These are phyloP conservation scores for Postia placenta DNA, from an alignment of 768 basidiomycete species.

Conservation along the genomic window DNA sequence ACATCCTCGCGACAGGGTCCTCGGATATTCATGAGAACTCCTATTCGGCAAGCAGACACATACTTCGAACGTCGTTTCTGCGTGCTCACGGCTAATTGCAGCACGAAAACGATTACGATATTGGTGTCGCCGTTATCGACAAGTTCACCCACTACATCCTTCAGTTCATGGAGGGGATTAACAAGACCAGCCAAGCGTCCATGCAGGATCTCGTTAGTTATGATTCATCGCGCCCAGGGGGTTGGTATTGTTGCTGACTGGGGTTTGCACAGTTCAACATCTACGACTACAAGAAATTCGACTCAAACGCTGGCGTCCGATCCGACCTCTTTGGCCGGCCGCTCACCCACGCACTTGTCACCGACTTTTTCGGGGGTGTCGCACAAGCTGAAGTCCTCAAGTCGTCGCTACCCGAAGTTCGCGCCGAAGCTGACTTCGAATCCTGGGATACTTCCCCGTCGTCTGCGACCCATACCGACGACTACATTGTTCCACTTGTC, in stretches of 20 bases:
- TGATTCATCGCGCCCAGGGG: no score
- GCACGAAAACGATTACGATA: slow-evolving; percentile 91
- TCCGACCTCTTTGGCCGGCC: slow-evolving; percentile 71
- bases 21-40: slow-evolving; percentile 83
- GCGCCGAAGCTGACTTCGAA: background rate
- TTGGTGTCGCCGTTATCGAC: slow-evolving; percentile 95
- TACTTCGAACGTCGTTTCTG: background rate
- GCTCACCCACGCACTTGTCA: slow-evolving; percentile 53
- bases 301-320: slow-evolving; percentile 87
- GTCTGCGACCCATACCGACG: background rate
- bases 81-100: slow-evolving; percentile 22
- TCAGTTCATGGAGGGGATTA: slow-evolving; percentile 85
- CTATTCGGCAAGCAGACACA: slow-evolving; percentile 69
- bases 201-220: slow-evolving; percentile 86
- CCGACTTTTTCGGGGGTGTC: slow-evolving; percentile 76
- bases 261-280: slow-evolving; percentile 59
- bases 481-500: background rate
- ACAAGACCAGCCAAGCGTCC: slow-evolving; percentile 80
- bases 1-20: slow-evolving; percentile 87
- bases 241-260: slow-evolving; percentile 21
- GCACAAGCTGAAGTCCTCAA: slow-evolving; percentile 66
- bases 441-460: background rate
- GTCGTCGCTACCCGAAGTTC: background rate
- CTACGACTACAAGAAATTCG: slow-evolving; percentile 69
- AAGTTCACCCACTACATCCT: slow-evolving; percentile 90